phyloP scores from a whole-genome alignment of 2,329 filamentous ascomycete genomes.

The Pseudocercospora macadamiae region DNA sequence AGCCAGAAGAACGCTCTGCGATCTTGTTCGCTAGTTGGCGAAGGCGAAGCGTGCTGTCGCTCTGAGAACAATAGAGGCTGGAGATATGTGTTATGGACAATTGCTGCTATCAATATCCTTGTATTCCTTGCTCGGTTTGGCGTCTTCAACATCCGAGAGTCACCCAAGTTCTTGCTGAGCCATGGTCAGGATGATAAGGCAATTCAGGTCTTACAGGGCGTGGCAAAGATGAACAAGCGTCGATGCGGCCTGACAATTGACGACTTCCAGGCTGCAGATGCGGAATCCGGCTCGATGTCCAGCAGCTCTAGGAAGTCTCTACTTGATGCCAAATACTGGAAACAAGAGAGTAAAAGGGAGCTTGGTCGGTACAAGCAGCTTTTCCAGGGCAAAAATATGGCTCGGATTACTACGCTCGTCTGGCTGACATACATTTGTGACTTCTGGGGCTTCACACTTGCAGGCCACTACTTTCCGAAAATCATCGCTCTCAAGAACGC shows the following conservation, averaged over 20 bases:
- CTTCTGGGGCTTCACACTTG: conserved; percentile 55
- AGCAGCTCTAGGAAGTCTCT: conserved; percentile 1
- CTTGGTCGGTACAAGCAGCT: conserved; percentile 49
- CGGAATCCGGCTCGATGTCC: conserved; percentile 6
- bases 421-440: conserved; percentile 58
- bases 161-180: conserved; percentile 62
- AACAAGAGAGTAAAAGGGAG: conserved; percentile 45
- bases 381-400: conserved; percentile 48
- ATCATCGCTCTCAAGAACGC: conserved; percentile 59
- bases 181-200: conserved; percentile 57
- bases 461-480: conserved; percentile 53
- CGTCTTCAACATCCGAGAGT: conserved; percentile 60
- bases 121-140: conserved; percentile 58
- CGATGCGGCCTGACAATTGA: conserved; percentile 40
- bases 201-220: conserved; percentile 48
- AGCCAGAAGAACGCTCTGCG: conserved; percentile 45
- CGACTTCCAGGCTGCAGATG: conserved; percentile 41
- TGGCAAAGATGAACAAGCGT: conserved; percentile 48
- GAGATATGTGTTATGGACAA: conserved; percentile 48
- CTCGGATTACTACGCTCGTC: conserved; percentile 51
- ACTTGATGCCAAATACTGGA: conserved; percentile 16
- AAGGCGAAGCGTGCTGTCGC: conserved; percentile 42
- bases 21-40: conserved; percentile 45
- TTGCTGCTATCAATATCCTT: conserved; percentile 45
- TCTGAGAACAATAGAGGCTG: conserved; percentile 49